Percentiles rank a stretch among this genome's conserved stretches.
These are phyloP conservation scores for Fennellomyces sp. DNA, from an alignment of 371 early-diverging fungal genomes.

Conservation along the genomic window DNA sequence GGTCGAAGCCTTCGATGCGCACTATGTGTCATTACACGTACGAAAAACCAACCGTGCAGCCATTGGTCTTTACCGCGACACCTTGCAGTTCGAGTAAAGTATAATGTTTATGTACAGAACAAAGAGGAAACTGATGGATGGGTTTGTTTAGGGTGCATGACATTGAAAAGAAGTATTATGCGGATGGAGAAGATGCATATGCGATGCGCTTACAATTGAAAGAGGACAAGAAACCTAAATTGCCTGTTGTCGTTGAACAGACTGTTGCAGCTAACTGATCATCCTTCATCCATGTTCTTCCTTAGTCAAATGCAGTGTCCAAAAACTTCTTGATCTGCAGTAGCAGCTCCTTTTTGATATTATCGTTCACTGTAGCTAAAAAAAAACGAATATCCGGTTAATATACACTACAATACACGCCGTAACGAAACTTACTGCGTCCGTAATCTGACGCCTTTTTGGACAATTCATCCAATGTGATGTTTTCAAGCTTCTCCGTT, in stretches of 20 bases:
- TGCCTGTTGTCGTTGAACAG: constrained; percentile 37
- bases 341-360: constrained; percentile 22
- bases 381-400: background rate
- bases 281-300: background rate
- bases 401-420: background rate
- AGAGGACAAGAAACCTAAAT: constrained; percentile 30
- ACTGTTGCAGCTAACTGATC: constrained; percentile 24
- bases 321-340: constrained; percentile 22
- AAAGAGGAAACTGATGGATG: background rate
- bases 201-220: constrained; percentile 70
- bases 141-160: constrained; percentile 71
- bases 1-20: constrained; percentile 86
- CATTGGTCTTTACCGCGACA: constrained; percentile 88
- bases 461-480: constrained; percentile 20
- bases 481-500: constrained; percentile 7
- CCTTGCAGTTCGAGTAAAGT: constrained; percentile 84
- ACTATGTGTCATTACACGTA: constrained; percentile 93
- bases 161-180: constrained; percentile 95
- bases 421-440: constrained; percentile 5
- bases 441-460: constrained; percentile 19
- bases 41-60: constrained; percentile 95
- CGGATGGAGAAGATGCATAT: constrained; percentile 95
- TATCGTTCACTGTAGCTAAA: constrained; percentile 19
- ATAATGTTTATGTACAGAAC: background rate
- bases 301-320: constrained; percentile 5